These are phyloP conservation scores for Crucibulum laeve DNA, from an alignment of 768 basidiomycete species.

Conservation along the genomic window DNA sequence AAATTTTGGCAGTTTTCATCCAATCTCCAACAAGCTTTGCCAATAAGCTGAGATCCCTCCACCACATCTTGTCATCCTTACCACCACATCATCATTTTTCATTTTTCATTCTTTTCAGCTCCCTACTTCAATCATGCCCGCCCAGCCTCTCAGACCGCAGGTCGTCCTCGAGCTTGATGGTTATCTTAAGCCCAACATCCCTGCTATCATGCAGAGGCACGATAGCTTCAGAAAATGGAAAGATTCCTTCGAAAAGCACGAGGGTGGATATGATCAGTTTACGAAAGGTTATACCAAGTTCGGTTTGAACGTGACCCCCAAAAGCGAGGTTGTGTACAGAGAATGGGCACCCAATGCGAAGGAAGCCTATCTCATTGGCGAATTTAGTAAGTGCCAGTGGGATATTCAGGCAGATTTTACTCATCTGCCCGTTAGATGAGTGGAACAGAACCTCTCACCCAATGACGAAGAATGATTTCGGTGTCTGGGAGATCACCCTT, in stretches of 20 bases:
- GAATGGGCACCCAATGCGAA: slow-evolving; percentile 95
- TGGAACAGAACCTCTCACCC: slow-evolving; percentile 87
- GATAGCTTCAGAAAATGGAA: slow-evolving; percentile 73
- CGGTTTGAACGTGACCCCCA: slow-evolving; percentile 69
- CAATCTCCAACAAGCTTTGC: too few relatives aligned
- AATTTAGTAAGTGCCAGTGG: slow-evolving; percentile 76
- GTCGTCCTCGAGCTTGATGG: slow-evolving; percentile 60
- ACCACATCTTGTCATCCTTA: not conserved
- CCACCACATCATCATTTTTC: not conserved
- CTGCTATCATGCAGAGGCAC: slow-evolving; percentile 66
- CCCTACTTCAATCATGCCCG: slow-evolving; percentile 27
- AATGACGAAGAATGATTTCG: slow-evolving; percentile 81
- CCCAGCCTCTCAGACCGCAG: slow-evolving; percentile 48
- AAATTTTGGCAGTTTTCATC: too few relatives aligned
- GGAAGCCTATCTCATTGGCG: slow-evolving; percentile 85
- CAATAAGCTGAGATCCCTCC: not conserved
- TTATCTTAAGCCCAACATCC: slow-evolving; percentile 71
- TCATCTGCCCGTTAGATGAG: slow-evolving; percentile 47
- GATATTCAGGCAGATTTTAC: not conserved
- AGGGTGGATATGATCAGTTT: slow-evolving; percentile 83
- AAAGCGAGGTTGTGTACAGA: slow-evolving; percentile 74
- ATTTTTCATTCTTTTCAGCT: slow-evolving; percentile 6
- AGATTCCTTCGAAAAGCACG: slow-evolving; percentile 64
- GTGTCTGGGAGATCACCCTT: slow-evolving; percentile 84
- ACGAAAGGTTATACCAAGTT: slow-evolving; percentile 76